Conservation (phyloP, 1,139 yeast species). For the Blastobotrys petasosporus region DNA sequence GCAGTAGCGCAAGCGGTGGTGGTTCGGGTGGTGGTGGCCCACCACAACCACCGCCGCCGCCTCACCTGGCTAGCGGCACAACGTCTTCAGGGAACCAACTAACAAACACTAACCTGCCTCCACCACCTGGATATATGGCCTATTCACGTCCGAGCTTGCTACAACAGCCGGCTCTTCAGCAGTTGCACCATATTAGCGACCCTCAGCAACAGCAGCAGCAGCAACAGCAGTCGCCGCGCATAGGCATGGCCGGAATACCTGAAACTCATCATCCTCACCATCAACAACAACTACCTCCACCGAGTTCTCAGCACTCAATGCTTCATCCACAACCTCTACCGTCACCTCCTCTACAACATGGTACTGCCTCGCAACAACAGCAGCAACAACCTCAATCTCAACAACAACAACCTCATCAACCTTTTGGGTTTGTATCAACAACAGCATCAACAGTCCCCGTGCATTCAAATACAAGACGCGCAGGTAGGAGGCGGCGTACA, state of each 20-base stretch:
- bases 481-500: slow-evolving; percentile 23
- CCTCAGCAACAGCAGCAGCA: background rate
- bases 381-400: slow-evolving; percentile 9
- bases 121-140: no score
- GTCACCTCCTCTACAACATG: slow-evolving; percentile 11
- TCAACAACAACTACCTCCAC: slow-evolving; percentile 1
- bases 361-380: background rate
- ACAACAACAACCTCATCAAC: slow-evolving; percentile 16
- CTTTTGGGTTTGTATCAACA: slow-evolving; percentile 22
- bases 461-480: slow-evolving; percentile 13
- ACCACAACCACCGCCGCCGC: no score
- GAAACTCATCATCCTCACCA: background rate
- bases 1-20: no score
- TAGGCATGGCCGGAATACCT: background rate
- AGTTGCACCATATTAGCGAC: background rate
- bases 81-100: no score
- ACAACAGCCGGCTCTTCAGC: no score
- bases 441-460: slow-evolving; percentile 23
- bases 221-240: background rate
- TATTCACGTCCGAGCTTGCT: no score
- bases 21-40: no score
- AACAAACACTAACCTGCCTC: no score
- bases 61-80: no score
- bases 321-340: slow-evolving; percentile 4
- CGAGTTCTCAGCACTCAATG: background rate